Percentiles rank a stretch among this genome's conserved stretches.
Conservation (phyloP, 1,284 basidiomycete species). For the Takashimella tepidaria region DNA sequence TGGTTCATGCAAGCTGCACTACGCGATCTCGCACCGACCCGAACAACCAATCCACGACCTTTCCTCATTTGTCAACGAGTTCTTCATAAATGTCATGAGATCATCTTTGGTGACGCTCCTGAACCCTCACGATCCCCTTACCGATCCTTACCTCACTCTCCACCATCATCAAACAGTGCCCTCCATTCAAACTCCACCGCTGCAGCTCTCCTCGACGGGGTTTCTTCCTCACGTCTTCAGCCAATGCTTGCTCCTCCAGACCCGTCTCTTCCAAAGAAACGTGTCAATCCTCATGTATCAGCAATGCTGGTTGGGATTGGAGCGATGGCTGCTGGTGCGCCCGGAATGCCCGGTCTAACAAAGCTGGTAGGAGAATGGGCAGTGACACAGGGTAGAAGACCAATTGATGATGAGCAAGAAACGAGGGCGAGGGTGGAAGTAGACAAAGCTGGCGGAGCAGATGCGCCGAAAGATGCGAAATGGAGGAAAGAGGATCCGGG, state of each 20-base stretch:
- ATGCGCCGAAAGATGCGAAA: constrained; percentile 23
- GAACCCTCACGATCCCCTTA: constrained; percentile 60
- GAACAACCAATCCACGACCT: constrained; percentile 62
- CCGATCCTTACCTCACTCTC: constrained; percentile 51
- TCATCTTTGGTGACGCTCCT: constrained; percentile 88
- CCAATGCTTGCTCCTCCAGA: not conserved
- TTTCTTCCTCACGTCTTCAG: not conserved
- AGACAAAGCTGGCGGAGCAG: constrained; percentile 39
- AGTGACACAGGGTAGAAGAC: constrained; percentile 71
- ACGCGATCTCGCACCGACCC: constrained; percentile 67
- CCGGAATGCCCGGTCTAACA: constrained; percentile 71
- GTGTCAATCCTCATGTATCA: constrained; percentile 65
- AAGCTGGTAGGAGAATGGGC: constrained; percentile 73
- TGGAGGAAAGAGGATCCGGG: constrained; percentile 5
- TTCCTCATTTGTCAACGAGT: constrained; percentile 91
- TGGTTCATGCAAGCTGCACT: constrained; percentile 97
- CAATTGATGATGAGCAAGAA: constrained; percentile 37
- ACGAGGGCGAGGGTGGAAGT: constrained; percentile 40
- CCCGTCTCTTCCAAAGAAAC: constrained; percentile 43
- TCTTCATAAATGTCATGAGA: constrained; percentile 88
- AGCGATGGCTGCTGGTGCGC: constrained; percentile 67
- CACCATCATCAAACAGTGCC: constrained; percentile 20
- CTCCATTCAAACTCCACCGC: not conserved
- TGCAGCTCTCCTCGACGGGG: not conserved
- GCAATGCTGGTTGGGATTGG: constrained; percentile 83